Percentiles rank a stretch among this genome's conserved stretches.
These are phyloP conservation scores for Clitopilus passeckerianus DNA, from an alignment of 768 basidiomycete genomes.

Conservation along the genomic window DNA sequence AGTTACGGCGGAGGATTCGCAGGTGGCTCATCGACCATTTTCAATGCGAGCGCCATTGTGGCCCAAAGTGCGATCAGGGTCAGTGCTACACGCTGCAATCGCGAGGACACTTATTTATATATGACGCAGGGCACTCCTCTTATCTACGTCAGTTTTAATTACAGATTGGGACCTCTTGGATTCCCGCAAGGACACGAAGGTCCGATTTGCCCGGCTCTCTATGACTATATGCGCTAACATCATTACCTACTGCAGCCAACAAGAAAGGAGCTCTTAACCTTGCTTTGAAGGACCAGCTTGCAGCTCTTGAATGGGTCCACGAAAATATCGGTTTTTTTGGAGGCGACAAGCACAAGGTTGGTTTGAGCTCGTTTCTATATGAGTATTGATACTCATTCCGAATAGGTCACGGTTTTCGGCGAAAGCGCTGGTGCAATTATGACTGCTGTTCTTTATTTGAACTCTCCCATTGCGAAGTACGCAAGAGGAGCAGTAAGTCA, in stretches of 20 bases:
- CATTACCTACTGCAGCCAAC: constrained; percentile 16
- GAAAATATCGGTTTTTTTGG: constrained; percentile 50
- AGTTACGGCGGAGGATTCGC: constrained; percentile 15
- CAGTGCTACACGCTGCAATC: neutral
- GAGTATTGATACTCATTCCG: neutral
- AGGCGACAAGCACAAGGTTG: constrained; percentile 45
- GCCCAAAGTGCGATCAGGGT: constrained; percentile 18
- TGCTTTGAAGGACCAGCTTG: constrained; percentile 32
- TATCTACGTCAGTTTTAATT: constrained; percentile 34
- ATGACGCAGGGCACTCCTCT: constrained; percentile 34
- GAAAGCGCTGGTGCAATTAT: constrained; percentile 45
- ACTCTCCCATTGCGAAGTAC: constrained; percentile 18
- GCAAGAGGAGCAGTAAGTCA: constrained; percentile 25
- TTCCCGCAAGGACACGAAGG: constrained; percentile 33
- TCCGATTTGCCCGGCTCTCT: neutral
- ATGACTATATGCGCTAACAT: neutral
- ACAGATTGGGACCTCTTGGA: constrained; percentile 42
- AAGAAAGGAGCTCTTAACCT: constrained; percentile 29
- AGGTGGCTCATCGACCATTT: constrained; percentile 12
- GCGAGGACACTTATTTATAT: neutral
- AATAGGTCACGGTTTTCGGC: constrained; percentile 39
- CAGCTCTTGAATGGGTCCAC: constrained; percentile 45
- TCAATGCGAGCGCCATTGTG: constrained; percentile 21
- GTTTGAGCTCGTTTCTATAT: neutral
- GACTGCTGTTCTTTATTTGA: constrained; percentile 30